Evolutionary conservation across 495 filamentous ascomycete species (phyloP), one percentile per base, ranked within the genome.

Genomic region (Rostrohypoxylon terebratum): DNA sequence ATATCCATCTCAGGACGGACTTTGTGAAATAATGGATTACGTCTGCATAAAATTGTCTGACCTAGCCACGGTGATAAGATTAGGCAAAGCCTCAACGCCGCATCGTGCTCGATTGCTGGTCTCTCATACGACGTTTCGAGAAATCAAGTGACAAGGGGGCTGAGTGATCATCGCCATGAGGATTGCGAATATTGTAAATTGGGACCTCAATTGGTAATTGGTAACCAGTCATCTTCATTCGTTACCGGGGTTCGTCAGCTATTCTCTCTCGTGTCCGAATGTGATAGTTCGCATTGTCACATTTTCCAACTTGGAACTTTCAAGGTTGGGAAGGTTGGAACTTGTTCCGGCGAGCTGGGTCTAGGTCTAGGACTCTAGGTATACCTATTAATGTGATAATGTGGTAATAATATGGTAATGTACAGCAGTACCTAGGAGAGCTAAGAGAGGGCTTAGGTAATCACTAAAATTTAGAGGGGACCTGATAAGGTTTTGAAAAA

Each of bases 121-220:
- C 40, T 66, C 64, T 67, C 55, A 53, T 67, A 59, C 55, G 55
- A 54, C 33, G 48, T 59, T 9, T 42, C 23, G 16, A n/a, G 34
- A 20, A 59, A 59, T 47, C 64, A 60, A 68, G 42, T 60, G 55
- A 67, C 55, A 21, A 36, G 57, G 31, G 14, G 23, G 11, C 14
- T 14, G 21, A 14, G 18, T 62, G 47, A 68, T 61, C 23, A 16
- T 62, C 47, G 28, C 50, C n/a, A 40, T 34, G 31, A 45, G 55
- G 53, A 62, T 36, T 23, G 16, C 6, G 16, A 23, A 14, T 36
- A 62, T 36, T 23, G 16, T 2, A 31, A 23, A 14, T 36, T 53
- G 38, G 21, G 33, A 55, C n/a, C 20, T 55, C 44, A 59, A 51
- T 50, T 66, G 28, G 21, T 51, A 59, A 66, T 50, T 66, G 28